These are phyloP conservation scores for Deinandra increscens DNA, from an alignment of 129 eudicot species.

Conservation along the genomic window DNA sequence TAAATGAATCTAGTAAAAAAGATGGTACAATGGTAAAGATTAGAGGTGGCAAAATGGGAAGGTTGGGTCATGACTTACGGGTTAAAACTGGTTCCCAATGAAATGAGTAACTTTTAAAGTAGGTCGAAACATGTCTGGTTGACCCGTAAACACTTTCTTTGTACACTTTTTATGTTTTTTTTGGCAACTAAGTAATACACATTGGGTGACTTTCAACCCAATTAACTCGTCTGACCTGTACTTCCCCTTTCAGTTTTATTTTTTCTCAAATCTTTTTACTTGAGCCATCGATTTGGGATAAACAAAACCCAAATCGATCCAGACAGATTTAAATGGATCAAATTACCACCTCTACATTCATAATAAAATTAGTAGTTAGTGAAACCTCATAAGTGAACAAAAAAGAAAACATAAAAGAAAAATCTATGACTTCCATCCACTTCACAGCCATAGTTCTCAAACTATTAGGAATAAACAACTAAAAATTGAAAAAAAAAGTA, in stretches of 20 bases:
- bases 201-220: neutral
- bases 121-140: neutral
- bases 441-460: neutral
- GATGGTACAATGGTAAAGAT: neutral
- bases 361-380: neutral
- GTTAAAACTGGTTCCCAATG: neutral
- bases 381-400: neutral
- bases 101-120: neutral
- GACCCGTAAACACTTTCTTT: no score
- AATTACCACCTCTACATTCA: neutral
- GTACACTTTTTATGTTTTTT: no score
- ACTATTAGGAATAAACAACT: neutral
- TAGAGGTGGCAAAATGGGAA: neutral
- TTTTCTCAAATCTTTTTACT: neutral
- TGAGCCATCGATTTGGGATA: neutral
- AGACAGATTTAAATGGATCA: neutral
- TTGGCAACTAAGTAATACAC: neutral
- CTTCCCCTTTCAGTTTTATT: neutral
- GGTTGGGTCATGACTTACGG: neutral
- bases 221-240: neutral
- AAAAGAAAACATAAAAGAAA: neutral
- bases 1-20: neutral
- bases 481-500: conserved; percentile 1
- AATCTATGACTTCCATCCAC: no score
- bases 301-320: neutral